A percentile compares a stretch with the other conserved stretches of the same genome.
phyloP scores from a whole-genome alignment of 192 early-diverging fungal species.

The Podochytrium sp. region DNA sequence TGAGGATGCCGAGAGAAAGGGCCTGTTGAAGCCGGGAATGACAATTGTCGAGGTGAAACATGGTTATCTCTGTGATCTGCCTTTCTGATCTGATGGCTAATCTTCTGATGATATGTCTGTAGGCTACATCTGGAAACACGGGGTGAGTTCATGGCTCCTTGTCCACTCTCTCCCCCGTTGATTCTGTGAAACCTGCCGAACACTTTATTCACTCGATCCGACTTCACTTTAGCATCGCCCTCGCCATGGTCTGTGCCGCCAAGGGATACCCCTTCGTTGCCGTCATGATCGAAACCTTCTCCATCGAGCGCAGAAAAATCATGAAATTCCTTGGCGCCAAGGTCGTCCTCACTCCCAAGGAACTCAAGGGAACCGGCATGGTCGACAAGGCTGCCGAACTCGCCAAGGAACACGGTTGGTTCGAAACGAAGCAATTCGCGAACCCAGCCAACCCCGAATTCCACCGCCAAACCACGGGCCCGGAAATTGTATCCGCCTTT shows the following conservation, averaged over 20 bases:
- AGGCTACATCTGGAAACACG: constrained; percentile 78
- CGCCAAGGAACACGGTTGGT: constrained; percentile 41
- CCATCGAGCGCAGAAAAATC: constrained; percentile 42
- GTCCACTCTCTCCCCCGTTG: constrained; percentile 22
- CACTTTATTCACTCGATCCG: neutral
- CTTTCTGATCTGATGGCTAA: too few species aligned
- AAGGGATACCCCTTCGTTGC: constrained; percentile 47
- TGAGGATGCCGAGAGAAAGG: constrained; percentile 45
- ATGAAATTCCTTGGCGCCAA: constrained; percentile 49
- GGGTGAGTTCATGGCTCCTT: constrained; percentile 52
- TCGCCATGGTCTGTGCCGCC: constrained; percentile 42
- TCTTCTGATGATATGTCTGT: too few species aligned
- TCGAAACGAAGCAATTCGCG: constrained; percentile 43
- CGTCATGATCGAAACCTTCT: constrained; percentile 47
- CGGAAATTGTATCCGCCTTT: constrained; percentile 45
- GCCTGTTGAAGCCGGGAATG: constrained; percentile 42
- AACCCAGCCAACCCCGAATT: constrained; percentile 48
- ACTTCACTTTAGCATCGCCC: constrained; percentile 26
- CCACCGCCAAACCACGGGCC: constrained; percentile 45
- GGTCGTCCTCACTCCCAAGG: constrained; percentile 46
- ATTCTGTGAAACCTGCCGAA: constrained; percentile 2
- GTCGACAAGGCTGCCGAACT: constrained; percentile 44
- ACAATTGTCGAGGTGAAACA: constrained; percentile 73
- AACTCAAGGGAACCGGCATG: constrained; percentile 42
- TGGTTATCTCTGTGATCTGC: too few species aligned